These are phyloP conservation scores for Coemansia sp. DNA, from an alignment of 192 early-diverging fungal genomes.

Conservation along the genomic window DNA sequence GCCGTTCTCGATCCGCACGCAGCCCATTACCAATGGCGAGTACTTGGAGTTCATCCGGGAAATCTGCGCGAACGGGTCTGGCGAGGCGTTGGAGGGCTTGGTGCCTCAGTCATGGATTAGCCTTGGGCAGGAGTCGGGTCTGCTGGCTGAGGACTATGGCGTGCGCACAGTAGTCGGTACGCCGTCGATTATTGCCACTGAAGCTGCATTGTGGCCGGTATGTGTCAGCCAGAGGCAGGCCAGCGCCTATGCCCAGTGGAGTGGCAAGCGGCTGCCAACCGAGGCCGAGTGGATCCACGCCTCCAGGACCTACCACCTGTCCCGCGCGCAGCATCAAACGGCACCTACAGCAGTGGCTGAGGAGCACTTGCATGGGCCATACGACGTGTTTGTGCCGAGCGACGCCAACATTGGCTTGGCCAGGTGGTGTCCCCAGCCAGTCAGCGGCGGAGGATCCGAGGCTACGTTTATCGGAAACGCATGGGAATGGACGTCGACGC, in stretches of 20 bases:
- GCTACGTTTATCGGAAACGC: slow-evolving; percentile 54
- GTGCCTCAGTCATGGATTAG: slow-evolving; percentile 66
- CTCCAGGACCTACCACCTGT: slow-evolving; percentile 26
- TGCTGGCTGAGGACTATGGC: slow-evolving; percentile 27
- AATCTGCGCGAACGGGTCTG: not conserved
- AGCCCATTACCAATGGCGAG: slow-evolving; percentile 83
- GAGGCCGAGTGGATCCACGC: slow-evolving; percentile 72
- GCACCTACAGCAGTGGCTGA: slow-evolving; percentile 9
- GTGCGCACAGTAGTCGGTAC: slow-evolving; percentile 74
- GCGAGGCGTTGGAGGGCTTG: slow-evolving; percentile 11
- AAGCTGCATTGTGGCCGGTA: slow-evolving; percentile 70
- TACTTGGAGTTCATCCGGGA: slow-evolving; percentile 61
- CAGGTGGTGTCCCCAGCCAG: slow-evolving; percentile 63
- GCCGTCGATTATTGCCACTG: slow-evolving; percentile 56
- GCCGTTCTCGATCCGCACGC: slow-evolving; percentile 69
- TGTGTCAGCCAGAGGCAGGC: slow-evolving; percentile 72
- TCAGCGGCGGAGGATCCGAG: slow-evolving; percentile 16
- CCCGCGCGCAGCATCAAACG: slow-evolving; percentile 21
- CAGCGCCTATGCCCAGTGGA: slow-evolving; percentile 63
- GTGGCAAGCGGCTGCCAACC: slow-evolving; percentile 70
- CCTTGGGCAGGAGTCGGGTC: not conserved
- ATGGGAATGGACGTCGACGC: slow-evolving; percentile 86
- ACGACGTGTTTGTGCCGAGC: slow-evolving; percentile 30
- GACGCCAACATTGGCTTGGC: slow-evolving; percentile 71
- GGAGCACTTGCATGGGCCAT: slow-evolving; percentile 6